A percentile compares a stretch with the other conserved stretches of the same genome.
Evolutionary conservation across 768 basidiomycete species (phyloP).

Genomic region (Boletus speciosus): DNA sequence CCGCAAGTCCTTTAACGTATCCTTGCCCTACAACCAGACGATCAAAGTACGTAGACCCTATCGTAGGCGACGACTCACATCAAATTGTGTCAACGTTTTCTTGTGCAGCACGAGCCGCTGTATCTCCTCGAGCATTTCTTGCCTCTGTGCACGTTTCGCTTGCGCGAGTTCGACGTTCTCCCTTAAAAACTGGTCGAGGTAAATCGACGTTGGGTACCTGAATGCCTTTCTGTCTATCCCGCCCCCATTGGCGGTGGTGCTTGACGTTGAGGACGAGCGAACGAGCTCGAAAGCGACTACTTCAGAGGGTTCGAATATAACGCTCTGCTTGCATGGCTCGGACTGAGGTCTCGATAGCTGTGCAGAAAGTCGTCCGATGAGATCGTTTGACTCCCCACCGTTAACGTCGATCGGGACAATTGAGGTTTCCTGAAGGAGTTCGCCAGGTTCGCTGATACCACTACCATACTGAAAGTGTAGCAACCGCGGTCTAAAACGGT

Average conservation of each 20-base stretch:
- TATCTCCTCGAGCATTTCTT: slow-evolving; percentile 46
- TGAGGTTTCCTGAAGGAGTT: slow-evolving; percentile 35
- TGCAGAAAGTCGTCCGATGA: slow-evolving; percentile 49
- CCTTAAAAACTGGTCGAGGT: slow-evolving; percentile 68
- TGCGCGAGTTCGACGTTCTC: slow-evolving; percentile 48
- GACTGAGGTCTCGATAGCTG: slow-evolving; percentile 30
- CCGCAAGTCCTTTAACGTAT: slow-evolving; percentile 59
- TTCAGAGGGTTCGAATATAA: slow-evolving; percentile 62
- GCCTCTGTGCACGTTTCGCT: slow-evolving; percentile 33
- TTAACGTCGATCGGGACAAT: slow-evolving; percentile 54
- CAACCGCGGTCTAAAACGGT: slow-evolving; percentile 34
- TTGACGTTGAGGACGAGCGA: slow-evolving; percentile 24
- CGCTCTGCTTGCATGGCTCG: slow-evolving; percentile 42
- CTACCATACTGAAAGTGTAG: slow-evolving; percentile 57
- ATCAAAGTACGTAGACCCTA: not conserved
- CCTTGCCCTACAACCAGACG: slow-evolving; percentile 45
- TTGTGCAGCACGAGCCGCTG: slow-evolving; percentile 44
- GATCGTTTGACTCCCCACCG: slow-evolving; percentile 46
- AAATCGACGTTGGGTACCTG: slow-evolving; percentile 61
- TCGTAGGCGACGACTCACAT: slow-evolving; percentile 42
- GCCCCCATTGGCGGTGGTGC: slow-evolving; percentile 9
- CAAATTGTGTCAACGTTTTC: slow-evolving; percentile 45
- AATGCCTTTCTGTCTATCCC: slow-evolving; percentile 38
- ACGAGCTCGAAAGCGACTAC: slow-evolving; percentile 56
- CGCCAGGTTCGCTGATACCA: slow-evolving; percentile 35